phyloP scores from a whole-genome alignment of 2,329 filamentous ascomycete species.

The Amesomyces nigricolor region DNA sequence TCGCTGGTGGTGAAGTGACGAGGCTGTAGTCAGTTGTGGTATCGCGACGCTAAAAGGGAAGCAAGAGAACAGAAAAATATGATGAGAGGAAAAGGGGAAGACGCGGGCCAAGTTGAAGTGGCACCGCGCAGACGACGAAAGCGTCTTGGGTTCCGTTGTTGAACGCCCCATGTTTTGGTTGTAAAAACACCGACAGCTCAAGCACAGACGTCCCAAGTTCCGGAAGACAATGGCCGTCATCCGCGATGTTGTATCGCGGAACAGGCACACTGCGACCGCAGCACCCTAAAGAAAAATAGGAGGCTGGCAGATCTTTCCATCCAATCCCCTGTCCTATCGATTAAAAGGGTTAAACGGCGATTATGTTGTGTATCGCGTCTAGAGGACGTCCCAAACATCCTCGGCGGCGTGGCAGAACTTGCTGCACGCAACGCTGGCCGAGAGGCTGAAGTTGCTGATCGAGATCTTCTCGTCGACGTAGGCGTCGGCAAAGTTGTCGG shows the following conservation, averaged over 20 bases:
- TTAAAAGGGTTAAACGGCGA: neutral
- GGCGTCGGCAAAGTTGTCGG: slow-evolving; percentile 88
- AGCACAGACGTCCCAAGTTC: slow-evolving; percentile 59
- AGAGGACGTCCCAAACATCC: slow-evolving; percentile 92
- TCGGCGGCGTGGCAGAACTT: slow-evolving; percentile 99
- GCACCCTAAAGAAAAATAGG: slow-evolving; percentile 19
- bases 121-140: slow-evolving; percentile 51
- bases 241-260: slow-evolving; percentile 71
- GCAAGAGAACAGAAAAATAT: slow-evolving; percentile 23
- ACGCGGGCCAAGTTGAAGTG: slow-evolving; percentile 61
- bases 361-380: slow-evolving; percentile 33
- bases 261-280: slow-evolving; percentile 33
- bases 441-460: slow-evolving; percentile 97
- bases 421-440: slow-evolving; percentile 96
- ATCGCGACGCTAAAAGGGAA: slow-evolving; percentile 21
- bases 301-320: slow-evolving; percentile 27
- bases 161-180: slow-evolving; percentile 79
- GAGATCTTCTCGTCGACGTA: slow-evolving; percentile 96
- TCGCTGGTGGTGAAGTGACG: neutral
- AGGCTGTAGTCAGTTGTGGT: slow-evolving; percentile 6
- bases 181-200: slow-evolving; percentile 75
- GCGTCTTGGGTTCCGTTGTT: slow-evolving; percentile 66
- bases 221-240: slow-evolving; percentile 41
- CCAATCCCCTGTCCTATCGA: slow-evolving; percentile 20
- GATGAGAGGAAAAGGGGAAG: slow-evolving; percentile 33